These are phyloP conservation scores for Trichophyton equinum DNA, from an alignment of 2,329 filamentous ascomycete genomes.

Conservation along the genomic window DNA sequence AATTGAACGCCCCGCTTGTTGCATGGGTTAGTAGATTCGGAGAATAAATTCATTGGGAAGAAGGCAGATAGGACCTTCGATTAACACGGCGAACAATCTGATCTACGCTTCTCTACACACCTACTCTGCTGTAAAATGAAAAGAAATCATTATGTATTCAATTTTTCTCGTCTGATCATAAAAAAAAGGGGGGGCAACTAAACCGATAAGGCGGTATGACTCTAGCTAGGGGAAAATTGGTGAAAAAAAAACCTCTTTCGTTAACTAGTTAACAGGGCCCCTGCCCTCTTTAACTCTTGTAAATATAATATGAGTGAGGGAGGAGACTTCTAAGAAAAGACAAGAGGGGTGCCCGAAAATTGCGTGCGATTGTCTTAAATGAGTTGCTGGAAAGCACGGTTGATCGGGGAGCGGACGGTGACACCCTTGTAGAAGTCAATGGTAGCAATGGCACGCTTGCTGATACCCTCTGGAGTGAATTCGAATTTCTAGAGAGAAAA, in stretches of 20 bases:
- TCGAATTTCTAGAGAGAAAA: conserved; percentile 69
- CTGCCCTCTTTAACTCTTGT: background rate
- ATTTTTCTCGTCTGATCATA: background rate
- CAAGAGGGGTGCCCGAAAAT: background rate
- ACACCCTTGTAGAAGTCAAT: conserved; percentile 96
- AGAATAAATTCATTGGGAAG: background rate
- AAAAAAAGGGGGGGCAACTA: background rate
- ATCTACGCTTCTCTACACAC: background rate
- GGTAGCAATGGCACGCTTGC: conserved; percentile 85
- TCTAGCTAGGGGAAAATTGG: background rate
- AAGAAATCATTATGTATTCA: background rate
- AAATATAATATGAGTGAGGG: background rate
- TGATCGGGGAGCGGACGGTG: conserved; percentile 86
- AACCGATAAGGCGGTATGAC: background rate
- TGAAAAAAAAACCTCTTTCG: background rate
- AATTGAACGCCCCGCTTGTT: background rate
- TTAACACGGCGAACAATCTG: background rate
- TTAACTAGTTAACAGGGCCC: background rate
- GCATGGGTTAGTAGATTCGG: background rate
- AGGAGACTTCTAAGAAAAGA: background rate
- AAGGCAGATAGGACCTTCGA: background rate
- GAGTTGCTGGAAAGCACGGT: conserved; percentile 95
- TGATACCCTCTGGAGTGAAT: conserved; percentile 92
- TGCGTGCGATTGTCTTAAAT: conserved; percentile 47
- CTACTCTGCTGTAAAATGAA: background rate